These are phyloP conservation scores for Chlorella variabilis DNA, from an alignment of 163 green algal genomes.

Conservation along the genomic window DNA sequence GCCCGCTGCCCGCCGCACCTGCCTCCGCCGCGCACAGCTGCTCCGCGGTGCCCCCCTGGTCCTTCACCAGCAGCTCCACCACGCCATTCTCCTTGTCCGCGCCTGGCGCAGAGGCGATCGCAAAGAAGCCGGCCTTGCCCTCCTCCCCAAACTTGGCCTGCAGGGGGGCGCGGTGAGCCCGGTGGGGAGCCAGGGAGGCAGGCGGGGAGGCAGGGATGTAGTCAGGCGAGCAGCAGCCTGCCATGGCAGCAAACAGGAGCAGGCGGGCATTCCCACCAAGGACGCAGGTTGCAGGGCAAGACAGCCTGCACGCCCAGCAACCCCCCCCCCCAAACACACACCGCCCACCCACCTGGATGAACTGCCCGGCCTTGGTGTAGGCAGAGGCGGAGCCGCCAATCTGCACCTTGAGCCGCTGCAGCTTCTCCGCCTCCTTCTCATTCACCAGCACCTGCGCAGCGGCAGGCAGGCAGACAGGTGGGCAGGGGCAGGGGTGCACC, in stretches of 20 bases:
- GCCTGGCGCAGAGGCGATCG: conserved; percentile 85
- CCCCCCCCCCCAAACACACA: no score
- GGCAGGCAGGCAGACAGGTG: not conserved
- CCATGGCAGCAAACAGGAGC: no score
- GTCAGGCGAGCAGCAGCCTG: not conserved
- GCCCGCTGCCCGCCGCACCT: not conserved
- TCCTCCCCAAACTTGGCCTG: conserved; percentile 74
- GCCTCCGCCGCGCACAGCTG: conserved; percentile 48
- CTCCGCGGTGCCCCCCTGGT: conserved; percentile 58
- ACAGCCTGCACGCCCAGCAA: no score
- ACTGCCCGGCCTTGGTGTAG: conserved; percentile 90
- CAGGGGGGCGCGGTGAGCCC: conserved; percentile 38
- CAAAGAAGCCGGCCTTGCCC: conserved; percentile 93
- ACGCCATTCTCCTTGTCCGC: conserved; percentile 57
- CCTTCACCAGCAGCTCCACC: conserved; percentile 80
- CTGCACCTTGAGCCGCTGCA: conserved; percentile 73
- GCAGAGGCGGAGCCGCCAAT: conserved; percentile 58
- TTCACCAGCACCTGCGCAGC: conserved; percentile 2
- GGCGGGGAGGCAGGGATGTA: not conserved
- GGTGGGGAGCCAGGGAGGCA: not conserved
- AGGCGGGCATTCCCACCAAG: no score
- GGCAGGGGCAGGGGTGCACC: no score
- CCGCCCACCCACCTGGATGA: conserved; percentile 61
- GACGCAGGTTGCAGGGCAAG: no score
- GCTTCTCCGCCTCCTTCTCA: conserved; percentile 31